phyloP scores from a whole-genome alignment of 495 filamentous ascomycete genomes.

The Annulohypoxylon bovei region DNA sequence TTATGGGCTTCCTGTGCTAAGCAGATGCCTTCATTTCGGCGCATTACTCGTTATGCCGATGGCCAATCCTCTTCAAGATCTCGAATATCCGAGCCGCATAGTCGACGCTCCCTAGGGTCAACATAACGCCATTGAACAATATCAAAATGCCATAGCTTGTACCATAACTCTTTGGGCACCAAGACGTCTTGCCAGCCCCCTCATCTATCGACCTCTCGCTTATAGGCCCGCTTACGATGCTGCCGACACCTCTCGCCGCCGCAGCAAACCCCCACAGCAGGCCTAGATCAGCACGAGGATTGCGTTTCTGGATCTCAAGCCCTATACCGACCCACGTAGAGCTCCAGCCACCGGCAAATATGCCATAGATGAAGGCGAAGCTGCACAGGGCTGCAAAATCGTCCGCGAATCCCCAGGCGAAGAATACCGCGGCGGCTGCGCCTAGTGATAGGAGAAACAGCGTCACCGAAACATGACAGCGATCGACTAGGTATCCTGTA shows the following conservation, averaged over 20 bases:
- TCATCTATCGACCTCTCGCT: conserved; percentile 64
- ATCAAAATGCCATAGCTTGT: conserved; percentile 62
- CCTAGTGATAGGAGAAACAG: conserved; percentile 67
- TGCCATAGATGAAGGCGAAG: conserved; percentile 75
- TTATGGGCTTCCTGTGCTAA: no score
- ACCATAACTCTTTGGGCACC: conserved; percentile 50
- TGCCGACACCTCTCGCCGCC: conserved; percentile 73
- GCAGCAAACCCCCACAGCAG: conserved; percentile 72
- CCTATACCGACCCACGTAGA: conserved; percentile 70
- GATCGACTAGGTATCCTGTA: conserved; percentile 69
- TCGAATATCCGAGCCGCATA: conserved; percentile 27
- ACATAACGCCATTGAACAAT: conserved; percentile 61
- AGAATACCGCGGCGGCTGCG: conserved; percentile 66
- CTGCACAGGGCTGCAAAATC: conserved; percentile 65
- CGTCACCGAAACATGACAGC: conserved; percentile 67
- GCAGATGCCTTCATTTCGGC: no score
- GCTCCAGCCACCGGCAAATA: conserved; percentile 63
- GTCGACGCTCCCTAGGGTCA: conserved; percentile 24
- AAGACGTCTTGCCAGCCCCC: conserved; percentile 27
- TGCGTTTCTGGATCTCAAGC: conserved; percentile 61
- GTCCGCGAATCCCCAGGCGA: conserved; percentile 73
- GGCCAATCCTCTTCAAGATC: conserved; percentile 22
- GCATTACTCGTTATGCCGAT: conserved; percentile 28
- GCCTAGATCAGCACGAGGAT: conserved; percentile 50
- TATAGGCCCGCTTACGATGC: conserved; percentile 69